Conservation (phyloP, 2,329 filamentous ascomycete genomes). For the Dichotomopilus funicola region DNA sequence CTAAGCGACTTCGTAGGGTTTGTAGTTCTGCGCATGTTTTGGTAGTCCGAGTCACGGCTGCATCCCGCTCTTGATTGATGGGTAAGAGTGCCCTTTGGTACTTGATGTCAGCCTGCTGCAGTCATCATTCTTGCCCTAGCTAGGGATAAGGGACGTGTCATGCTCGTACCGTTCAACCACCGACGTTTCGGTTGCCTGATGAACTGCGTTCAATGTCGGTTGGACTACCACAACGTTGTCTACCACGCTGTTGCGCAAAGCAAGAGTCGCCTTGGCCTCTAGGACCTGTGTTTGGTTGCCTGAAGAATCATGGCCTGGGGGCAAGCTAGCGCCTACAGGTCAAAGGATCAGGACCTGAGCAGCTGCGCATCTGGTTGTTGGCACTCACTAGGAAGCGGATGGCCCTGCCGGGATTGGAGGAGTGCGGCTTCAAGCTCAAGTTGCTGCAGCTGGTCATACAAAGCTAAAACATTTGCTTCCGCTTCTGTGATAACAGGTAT, state of each 20-base stretch:
- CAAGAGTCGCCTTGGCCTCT: slow-evolving; percentile 62
- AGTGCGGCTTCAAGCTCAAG: slow-evolving; percentile 67
- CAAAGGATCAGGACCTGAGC: background rate
- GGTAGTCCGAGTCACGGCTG: slow-evolving; percentile 56
- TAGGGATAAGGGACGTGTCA: background rate
- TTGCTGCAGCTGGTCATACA: slow-evolving; percentile 66
- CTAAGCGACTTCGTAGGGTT: slow-evolving; percentile 46
- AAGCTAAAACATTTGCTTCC: slow-evolving; percentile 59
- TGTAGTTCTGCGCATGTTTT: slow-evolving; percentile 50
- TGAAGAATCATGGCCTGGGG: slow-evolving; percentile 43
- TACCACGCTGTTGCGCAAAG: slow-evolving; percentile 61
- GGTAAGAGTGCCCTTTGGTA: slow-evolving; percentile 58
- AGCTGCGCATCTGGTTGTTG: background rate
- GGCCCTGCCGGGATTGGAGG: slow-evolving; percentile 44
- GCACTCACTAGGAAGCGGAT: slow-evolving; percentile 13
- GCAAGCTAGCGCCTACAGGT: slow-evolving; percentile 2
- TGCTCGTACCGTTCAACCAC: slow-evolving; percentile 58
- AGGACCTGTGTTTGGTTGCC: slow-evolving; percentile 60
- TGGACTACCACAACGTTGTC: slow-evolving; percentile 65
- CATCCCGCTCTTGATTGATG: slow-evolving; percentile 60
- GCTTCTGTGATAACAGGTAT: slow-evolving; percentile 54
- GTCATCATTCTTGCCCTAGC: background rate
- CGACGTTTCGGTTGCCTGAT: slow-evolving; percentile 57
- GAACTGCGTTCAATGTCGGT: slow-evolving; percentile 71
- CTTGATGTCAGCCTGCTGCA: slow-evolving; percentile 1